Evolutionary conservation across 768 basidiomycete species (phyloP), one percentile per base, ranked within the genome.

Genomic region (Astraeus odoratus): DNA sequence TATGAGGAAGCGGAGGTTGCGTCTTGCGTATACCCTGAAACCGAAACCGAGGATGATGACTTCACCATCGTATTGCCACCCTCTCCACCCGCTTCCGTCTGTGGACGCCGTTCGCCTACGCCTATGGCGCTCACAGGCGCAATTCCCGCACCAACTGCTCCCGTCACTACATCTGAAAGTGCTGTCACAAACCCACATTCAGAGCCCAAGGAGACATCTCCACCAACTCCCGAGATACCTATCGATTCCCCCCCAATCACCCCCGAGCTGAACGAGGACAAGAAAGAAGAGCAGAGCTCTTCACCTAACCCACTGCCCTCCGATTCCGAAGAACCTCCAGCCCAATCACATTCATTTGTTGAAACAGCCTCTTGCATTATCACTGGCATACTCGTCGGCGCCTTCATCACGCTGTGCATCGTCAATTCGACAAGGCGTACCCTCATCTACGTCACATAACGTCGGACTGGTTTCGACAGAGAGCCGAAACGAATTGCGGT

Each of bases 321-420:
- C 27, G 50, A 35, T 22, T 15, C 19, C 7, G 46, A 42, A 36
- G 58, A 57, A 48, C 46, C 39, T 20, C 55, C 50, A 42, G 39
- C 31, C 27, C 57, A 50, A 37, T 46, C 58, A 29, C 57, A 53
- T 51, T 61, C 61, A 26, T 31, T 61, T 22, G 8, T 52, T 22
- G 64, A 61, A 48, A 65, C 69, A 37, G 71, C 73, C 42, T 75
- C 74, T 39, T 72, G 69, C 54, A 59, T 75, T 42, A 58, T 77
- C 44, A 73, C 80, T 18, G 82, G 81, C 29, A 77, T 84, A 53
- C 64, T 84, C 39, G 61, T 79, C 37, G 79, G 79, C 34, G 70
- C 78, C 20, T 74, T 78, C 51, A 66, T 79, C 53, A 72, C 79
- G 16, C 63, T 80, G 24, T 78, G 69, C 51, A 58, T 76, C 48